Base-by-base conservation (phyloP, 2,329 filamentous ascomycete species). In the Ophiostoma novo-ulmi region DNA sequence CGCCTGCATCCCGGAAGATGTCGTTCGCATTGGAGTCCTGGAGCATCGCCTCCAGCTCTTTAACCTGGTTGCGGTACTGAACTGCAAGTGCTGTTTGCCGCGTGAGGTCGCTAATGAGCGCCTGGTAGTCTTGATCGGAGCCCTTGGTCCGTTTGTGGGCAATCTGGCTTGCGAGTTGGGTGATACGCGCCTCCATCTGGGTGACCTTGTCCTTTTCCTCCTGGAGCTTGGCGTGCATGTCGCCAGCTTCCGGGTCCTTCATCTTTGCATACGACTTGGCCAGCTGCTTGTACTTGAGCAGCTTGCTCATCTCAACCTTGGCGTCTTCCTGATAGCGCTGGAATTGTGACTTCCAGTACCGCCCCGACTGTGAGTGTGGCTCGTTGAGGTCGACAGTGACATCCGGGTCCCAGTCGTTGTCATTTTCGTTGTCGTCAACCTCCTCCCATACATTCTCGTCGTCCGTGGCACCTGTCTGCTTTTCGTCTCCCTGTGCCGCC, bases 311-410 rank as follows among this genome's bases (percentile, higher is more conserved):
- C 78, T 94, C 90, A 63, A 83, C 85, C 78, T 87, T 88, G 73
- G 91, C 91, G 73, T 91, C 89, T 64, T 87, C 83, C 67, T 91
- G 88, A 76, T 94, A 94, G 70, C 84, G 85, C 74, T 92, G 85
- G 75, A 91, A 94, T 76, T 93, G 87, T 35, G 87, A 85, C 79
- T 94, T 94, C 91, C 91, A 94, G 79, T 91, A 93, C 75, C 86
- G 88, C 7, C 91, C 91, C 4, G 91, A 93, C 72, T 90, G 86
- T 1, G 91, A 92, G 73, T 88, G 86, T 7, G 91, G 91, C 75
- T 92, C 88, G 73, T 90, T 89, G 67, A 92, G 80, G 75, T 93
- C 91, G 67, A 89, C 80, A 0, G 90, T 92, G 71, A 88, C 80
- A 75, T 93, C 89, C 70, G 85, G 82, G 69, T 87, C 85, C 58